Evolutionary conservation across 225 moss, liverwort and hornwort species (phyloP), one percentile per base, ranked within the genome.

Genomic region (Sphagnum contortum): DNA sequence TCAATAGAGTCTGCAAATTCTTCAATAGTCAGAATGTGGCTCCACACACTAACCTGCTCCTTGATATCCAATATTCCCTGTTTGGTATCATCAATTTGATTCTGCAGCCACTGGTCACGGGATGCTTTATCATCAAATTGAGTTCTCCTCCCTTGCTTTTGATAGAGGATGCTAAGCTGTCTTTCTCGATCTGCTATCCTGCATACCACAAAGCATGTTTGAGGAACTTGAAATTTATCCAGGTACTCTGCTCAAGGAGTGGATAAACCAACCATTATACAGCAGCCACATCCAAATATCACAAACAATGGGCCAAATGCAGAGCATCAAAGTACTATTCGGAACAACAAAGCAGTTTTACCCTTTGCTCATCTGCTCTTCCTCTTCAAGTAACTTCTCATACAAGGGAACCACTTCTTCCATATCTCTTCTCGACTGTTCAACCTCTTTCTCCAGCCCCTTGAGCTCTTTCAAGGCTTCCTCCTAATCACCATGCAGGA

Each of bases 111-210:
- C 46, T 75, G 88, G 74, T 94, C 93, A 62, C 93, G 83, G 70
- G 90, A 81, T 69, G 75, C 81, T 75, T 88, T 88, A 53, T 77
- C 88, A 47, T 80, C 73, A 66, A 94, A 94, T 73, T 94, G 93
- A 44, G 93, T 86, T 11, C 90, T 90, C 72, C 93, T 82, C 45
- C 93, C 93, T 78, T 94, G 93, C 81, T 94, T 94, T 75, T 94
- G 93, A 72, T 94, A 94, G 48, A 94, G 80, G 60, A 94, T 81
- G 76, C 93, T 94, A 57, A 94, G 79, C 66, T 94, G 88, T 74
- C 88, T 90, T 79, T 94, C 93, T 48, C 93, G 88, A 79, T 90
- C 88, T 57, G 80, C 83, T 59, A 94, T 90, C 70, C 92, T 91
- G 80, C 65, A 76, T 52, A 64, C 59, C 49, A 60, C 55, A 68